Percentiles rank a stretch among this genome's conserved stretches.
phyloP scores from a whole-genome alignment of 352 stramenopile genomes.

The Saprolegnia diclina region DNA sequence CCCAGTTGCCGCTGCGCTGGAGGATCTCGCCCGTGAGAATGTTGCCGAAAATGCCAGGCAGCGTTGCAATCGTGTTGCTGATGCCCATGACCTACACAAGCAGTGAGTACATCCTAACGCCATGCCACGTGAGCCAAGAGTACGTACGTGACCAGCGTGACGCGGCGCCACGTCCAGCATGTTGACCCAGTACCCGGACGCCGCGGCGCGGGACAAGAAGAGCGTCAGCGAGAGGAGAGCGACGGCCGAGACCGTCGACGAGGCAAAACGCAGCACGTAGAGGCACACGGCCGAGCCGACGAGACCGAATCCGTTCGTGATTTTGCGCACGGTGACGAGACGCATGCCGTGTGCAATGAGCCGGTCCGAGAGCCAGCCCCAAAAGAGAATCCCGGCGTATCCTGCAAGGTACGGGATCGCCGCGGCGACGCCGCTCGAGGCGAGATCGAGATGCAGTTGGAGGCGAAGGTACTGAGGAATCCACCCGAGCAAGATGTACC shows the following conservation, averaged over 20 bases:
- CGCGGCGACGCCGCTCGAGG: slow-evolving; percentile 52
- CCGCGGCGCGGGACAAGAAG: slow-evolving; percentile 65
- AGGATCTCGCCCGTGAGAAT: slow-evolving; percentile 79
- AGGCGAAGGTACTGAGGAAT: slow-evolving; percentile 85
- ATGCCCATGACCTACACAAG: slow-evolving; percentile 59
- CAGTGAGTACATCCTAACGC: neutral
- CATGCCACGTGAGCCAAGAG: slow-evolving; percentile 1
- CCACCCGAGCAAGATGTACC: slow-evolving; percentile 74
- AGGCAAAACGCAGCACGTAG: slow-evolving; percentile 63
- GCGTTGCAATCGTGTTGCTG: slow-evolving; percentile 80
- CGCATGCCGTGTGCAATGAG: slow-evolving; percentile 59
- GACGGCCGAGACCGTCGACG: slow-evolving; percentile 44
- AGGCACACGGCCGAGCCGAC: slow-evolving; percentile 66
- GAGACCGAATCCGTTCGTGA: slow-evolving; percentile 72
- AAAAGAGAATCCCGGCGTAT: slow-evolving; percentile 67
- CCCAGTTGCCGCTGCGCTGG: slow-evolving; percentile 56
- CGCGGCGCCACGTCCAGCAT: slow-evolving; percentile 84
- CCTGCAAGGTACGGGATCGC: slow-evolving; percentile 74
- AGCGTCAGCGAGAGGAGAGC: slow-evolving; percentile 67
- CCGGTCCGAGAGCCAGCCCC: slow-evolving; percentile 58
- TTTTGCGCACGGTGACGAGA: slow-evolving; percentile 67
- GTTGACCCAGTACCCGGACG: slow-evolving; percentile 84
- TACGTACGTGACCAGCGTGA: slow-evolving; percentile 54
- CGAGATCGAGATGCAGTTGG: slow-evolving; percentile 67
- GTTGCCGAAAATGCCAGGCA: slow-evolving; percentile 81